phyloP scores from a whole-genome alignment of 208 protist genomes.

The Acanthamoeba royreba region DNA sequence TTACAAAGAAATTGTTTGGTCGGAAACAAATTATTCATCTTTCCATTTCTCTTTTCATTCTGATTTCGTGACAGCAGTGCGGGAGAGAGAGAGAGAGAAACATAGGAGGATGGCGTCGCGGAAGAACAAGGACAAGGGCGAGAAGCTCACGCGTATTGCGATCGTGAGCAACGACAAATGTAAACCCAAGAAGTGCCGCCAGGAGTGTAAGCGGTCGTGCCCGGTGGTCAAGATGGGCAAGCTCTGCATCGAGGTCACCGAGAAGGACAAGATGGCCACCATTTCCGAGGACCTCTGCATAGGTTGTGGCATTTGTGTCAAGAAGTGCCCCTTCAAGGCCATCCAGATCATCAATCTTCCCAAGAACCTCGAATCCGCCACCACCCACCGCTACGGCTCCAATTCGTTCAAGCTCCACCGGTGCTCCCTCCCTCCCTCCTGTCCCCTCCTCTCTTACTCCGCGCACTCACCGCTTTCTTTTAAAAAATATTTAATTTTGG shows the following conservation, averaged over 20 bases:
- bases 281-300: conserved; percentile 99
- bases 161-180: conserved; percentile 98
- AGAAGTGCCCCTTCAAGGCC: conserved; percentile 99
- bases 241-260: conserved; percentile 98
- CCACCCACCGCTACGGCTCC: conserved; percentile 98
- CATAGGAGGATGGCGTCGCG: background rate
- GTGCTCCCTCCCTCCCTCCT: background rate
- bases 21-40: no score
- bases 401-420: conserved; percentile 99
- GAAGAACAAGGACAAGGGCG: conserved; percentile 60
- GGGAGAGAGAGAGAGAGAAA: no score
- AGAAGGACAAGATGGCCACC: conserved; percentile 89
- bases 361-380: conserved; percentile 95
- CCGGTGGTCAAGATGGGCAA: conserved; percentile 96
- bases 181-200: conserved; percentile 98
- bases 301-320: conserved; percentile 99
- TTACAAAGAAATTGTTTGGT: no score
- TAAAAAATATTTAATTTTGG: background rate
- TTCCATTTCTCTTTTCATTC: no score
- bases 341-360: conserved; percentile 99
- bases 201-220: conserved; percentile 98
- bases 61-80: no score
- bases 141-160: conserved; percentile 97
- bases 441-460: background rate
- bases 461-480: no score